Evolutionary conservation across 106 monocot species (phyloP).

Genomic region (Allium sativum): DNA sequence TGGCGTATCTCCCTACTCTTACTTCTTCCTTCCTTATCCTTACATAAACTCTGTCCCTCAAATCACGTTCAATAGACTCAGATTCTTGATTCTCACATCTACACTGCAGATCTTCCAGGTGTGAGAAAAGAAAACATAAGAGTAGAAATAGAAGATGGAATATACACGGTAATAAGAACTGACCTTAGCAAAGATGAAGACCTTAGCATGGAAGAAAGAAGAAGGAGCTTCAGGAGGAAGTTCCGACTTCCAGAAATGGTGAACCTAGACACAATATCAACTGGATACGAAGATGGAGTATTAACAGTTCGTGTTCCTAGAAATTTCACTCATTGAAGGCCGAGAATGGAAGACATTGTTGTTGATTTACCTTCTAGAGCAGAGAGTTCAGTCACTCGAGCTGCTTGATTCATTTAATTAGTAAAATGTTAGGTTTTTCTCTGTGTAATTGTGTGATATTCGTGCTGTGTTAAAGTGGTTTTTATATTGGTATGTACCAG

Average conservation of each 20-base stretch:
- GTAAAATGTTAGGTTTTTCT: too few species aligned
- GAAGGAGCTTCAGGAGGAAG: conserved; percentile 48
- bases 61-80: conserved; percentile 5
- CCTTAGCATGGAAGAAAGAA: not conserved
- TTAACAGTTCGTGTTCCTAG: conserved; percentile 51
- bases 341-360: conserved; percentile 1
- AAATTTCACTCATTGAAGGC: conserved; percentile 6
- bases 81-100: conserved; percentile 5
- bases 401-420: conserved; percentile 19
- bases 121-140: conserved; percentile 59
- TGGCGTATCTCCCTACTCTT: not conserved
- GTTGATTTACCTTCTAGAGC: conserved; percentile 6
- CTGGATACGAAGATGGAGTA: conserved; percentile 39
- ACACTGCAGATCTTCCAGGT: conserved; percentile 12
- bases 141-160: conserved; percentile 65
- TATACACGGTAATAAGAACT: conserved; percentile 51
- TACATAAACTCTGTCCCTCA: not conserved
- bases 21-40: not conserved
- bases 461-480: too few species aligned
- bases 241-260: conserved; percentile 58
- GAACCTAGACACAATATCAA: conserved; percentile 42
- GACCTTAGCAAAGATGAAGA: conserved; percentile 6
- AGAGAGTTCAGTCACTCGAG: conserved; percentile 25
- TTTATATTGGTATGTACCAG: too few species aligned
- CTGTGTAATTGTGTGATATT: too few species aligned